A percentile compares a stretch with the other conserved stretches of the same genome.
Evolutionary conservation across 2,329 filamentous ascomycete genomes (phyloP).

Genomic region (Aspergillus sp.): DNA sequence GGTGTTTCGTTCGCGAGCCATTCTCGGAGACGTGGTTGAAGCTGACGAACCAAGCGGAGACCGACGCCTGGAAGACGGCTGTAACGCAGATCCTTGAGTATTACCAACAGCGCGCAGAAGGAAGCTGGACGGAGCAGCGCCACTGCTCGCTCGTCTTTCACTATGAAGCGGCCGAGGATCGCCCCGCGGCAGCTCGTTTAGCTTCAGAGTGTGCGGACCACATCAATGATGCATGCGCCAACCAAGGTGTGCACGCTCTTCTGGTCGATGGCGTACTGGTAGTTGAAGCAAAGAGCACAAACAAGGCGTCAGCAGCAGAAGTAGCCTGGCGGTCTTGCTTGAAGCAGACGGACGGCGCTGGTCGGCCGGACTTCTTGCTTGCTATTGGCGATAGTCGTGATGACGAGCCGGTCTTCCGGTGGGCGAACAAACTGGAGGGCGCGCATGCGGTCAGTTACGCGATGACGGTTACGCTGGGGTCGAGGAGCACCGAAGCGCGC

Average conservation of each 20-base stretch:
- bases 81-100: slow-evolving; percentile 83
- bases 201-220: slow-evolving; percentile 90
- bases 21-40: slow-evolving; percentile 71
- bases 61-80: slow-evolving; percentile 76
- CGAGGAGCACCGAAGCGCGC: slow-evolving; percentile 81
- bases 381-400: slow-evolving; percentile 89
- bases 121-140: slow-evolving; percentile 84
- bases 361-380: slow-evolving; percentile 76
- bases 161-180: slow-evolving; percentile 79
- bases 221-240: slow-evolving; percentile 89
- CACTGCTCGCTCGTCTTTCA: slow-evolving; percentile 90
- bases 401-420: slow-evolving; percentile 90
- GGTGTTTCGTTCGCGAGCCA: slow-evolving; percentile 79
- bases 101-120: slow-evolving; percentile 85
- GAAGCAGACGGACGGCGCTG: slow-evolving; percentile 43
- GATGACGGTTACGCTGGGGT: slow-evolving; percentile 82
- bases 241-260: slow-evolving; percentile 79
- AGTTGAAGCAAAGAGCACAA: slow-evolving; percentile 82
- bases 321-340: slow-evolving; percentile 69
- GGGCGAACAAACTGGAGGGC: slow-evolving; percentile 76
- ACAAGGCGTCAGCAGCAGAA: slow-evolving; percentile 79
- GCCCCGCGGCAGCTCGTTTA: slow-evolving; percentile 70
- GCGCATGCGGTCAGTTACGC: slow-evolving; percentile 65
- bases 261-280: slow-evolving; percentile 76
- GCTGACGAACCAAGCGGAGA: slow-evolving; percentile 70